Evolutionary conservation across 75 land plant species (phyloP).

Genomic region (Pseudotsuga menziesii): DNA sequence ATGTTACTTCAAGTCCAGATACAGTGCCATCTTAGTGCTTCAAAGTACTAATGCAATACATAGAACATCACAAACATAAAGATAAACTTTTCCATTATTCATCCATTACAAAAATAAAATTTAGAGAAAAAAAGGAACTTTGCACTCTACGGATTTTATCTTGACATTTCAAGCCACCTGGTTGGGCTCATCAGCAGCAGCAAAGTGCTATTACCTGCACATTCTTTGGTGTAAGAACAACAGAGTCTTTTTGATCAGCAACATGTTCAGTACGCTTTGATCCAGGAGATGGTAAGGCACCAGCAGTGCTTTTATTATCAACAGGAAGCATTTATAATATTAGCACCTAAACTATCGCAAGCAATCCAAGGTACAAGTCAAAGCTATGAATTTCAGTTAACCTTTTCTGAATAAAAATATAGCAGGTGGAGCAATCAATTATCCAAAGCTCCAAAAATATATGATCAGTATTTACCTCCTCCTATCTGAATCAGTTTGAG

Average conservation of each 20-base stretch:
- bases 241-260: slow-evolving; percentile 58
- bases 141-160: neutral
- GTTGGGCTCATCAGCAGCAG: neutral
- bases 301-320: slow-evolving; percentile 7
- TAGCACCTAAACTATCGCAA: slow-evolving; percentile 7
- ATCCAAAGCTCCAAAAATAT: slow-evolving; percentile 2
- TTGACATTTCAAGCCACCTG: neutral
- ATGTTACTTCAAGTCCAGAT: too few relatives aligned
- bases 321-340: neutral
- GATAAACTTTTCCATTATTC: neutral
- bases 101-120: neutral
- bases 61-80: too few relatives aligned
- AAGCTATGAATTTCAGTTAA: slow-evolving; percentile 1
- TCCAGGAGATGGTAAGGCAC: slow-evolving; percentile 55
- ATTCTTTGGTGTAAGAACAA: slow-evolving; percentile 89
- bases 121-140: neutral
- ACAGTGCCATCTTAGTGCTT: neutral
- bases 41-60: neutral
- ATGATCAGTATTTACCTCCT: slow-evolving; percentile 34
- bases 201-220: slow-evolving; percentile 60
- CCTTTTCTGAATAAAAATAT: neutral
- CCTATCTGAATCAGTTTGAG: slow-evolving; percentile 65
- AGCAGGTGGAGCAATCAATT: neutral
- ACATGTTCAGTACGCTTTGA: slow-evolving; percentile 53
- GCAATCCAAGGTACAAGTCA: neutral